These are phyloP conservation scores for Russula foetens DNA, from an alignment of 768 basidiomycete species.

Conservation along the genomic window DNA sequence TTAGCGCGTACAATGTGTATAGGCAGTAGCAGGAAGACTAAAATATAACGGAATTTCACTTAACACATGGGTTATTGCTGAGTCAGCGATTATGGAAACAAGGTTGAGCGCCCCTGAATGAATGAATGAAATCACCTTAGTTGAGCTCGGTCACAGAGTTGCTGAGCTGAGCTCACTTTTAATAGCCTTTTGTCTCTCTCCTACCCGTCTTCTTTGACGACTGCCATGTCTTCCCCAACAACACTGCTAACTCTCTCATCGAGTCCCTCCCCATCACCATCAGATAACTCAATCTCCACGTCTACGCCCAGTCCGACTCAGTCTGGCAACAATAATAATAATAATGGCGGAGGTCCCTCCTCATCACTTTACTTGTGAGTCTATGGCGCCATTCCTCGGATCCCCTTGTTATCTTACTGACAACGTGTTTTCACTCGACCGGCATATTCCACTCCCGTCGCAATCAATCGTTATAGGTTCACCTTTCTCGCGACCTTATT, in stretches of 20 bases:
- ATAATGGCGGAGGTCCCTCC: conserved; percentile 10
- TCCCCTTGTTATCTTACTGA: not conserved
- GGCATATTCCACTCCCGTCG: no score
- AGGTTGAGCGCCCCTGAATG: not conserved
- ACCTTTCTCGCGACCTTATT: conserved; percentile 69
- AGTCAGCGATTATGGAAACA: not conserved
- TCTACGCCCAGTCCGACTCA: not conserved
- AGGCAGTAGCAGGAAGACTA: no score
- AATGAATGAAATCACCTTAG: no score
- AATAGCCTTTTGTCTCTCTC: no score
- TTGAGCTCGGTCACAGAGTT: no score
- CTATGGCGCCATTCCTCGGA: not conserved
- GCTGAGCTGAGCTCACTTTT: not conserved
- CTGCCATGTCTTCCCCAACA: conserved; percentile 7
- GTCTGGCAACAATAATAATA: not conserved
- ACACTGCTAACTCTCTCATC: no score
- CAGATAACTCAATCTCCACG: not conserved
- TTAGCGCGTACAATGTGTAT: not conserved
- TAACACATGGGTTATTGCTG: not conserved
- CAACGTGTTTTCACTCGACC: no score
- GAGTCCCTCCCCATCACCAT: not conserved
- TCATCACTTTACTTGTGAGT: conserved; percentile 22
- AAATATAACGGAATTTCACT: not conserved
- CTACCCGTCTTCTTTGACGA: not conserved
- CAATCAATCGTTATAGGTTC: no score